Conservation (phyloP, 2,329 filamentous ascomycete genomes). For the Trichocomaceae sp. region DNA sequence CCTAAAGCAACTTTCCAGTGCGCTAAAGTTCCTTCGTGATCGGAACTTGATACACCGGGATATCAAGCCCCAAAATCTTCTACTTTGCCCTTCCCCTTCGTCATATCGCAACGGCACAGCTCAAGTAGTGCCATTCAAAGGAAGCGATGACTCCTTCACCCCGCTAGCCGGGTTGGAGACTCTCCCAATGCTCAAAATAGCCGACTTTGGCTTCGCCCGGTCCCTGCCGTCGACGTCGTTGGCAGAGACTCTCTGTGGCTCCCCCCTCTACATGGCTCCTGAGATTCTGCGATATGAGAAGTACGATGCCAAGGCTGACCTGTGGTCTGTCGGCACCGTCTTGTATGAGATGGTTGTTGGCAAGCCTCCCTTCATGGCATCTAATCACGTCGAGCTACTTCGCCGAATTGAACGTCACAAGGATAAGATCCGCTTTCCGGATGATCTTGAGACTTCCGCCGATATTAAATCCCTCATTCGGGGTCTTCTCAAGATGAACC, state of each 20-base stretch:
- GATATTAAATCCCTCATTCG: constrained; percentile 78
- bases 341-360: constrained; percentile 92
- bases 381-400: constrained; percentile 89
- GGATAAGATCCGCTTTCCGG: constrained; percentile 76
- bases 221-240: constrained; percentile 84
- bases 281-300: constrained; percentile 96
- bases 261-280: constrained; percentile 96
- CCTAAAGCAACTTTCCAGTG: constrained; percentile 87
- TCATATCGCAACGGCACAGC: constrained; percentile 60
- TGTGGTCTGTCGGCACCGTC: constrained; percentile 97
- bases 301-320: constrained; percentile 92
- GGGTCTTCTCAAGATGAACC: constrained; percentile 73
- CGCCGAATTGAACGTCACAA: constrained; percentile 85
- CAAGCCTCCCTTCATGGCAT: constrained; percentile 81
- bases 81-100: constrained; percentile 73
- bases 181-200: constrained; percentile 92
- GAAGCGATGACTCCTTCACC: constrained; percentile 71
- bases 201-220: constrained; percentile 96
- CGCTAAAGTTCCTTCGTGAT: constrained; percentile 77
- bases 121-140: constrained; percentile 64
- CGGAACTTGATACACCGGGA: constrained; percentile 91
- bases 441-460: constrained; percentile 62
- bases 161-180: constrained; percentile 75
- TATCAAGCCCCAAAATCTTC: constrained; percentile 92
- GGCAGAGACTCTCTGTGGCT: constrained; percentile 93